These are phyloP conservation scores for Passalora sequoiae DNA, from an alignment of 2,329 filamentous ascomycete species.

Conservation along the genomic window DNA sequence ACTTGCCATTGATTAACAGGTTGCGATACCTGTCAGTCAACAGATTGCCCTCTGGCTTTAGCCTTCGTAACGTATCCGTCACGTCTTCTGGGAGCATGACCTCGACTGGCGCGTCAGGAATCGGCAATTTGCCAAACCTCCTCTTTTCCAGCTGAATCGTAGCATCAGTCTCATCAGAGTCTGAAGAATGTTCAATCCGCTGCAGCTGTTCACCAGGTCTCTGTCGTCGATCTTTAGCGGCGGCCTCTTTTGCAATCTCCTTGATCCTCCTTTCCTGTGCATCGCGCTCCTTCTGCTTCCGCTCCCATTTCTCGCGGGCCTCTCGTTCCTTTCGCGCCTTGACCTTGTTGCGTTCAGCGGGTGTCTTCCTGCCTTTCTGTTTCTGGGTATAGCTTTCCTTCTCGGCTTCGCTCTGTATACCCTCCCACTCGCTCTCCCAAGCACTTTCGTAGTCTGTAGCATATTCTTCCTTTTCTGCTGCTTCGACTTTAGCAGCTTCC, in stretches of 20 bases:
- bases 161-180: slow-evolving; percentile 32
- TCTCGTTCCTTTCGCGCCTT: slow-evolving; percentile 87
- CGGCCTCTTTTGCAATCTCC: slow-evolving; percentile 61
- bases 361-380: slow-evolving; percentile 77
- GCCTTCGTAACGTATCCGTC: slow-evolving; percentile 45
- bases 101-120: slow-evolving; percentile 62
- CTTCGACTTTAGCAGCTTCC: slow-evolving; percentile 69
- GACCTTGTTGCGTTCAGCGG: slow-evolving; percentile 77
- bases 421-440: slow-evolving; percentile 80
- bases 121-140: slow-evolving; percentile 64
- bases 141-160: slow-evolving; percentile 57
- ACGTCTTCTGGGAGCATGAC: slow-evolving; percentile 48
- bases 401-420: slow-evolving; percentile 49
- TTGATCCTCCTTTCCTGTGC: slow-evolving; percentile 67
- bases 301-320: slow-evolving; percentile 67
- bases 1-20: slow-evolving; percentile 78
- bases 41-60: slow-evolving; percentile 91
- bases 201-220: slow-evolving; percentile 13
- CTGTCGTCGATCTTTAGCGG: slow-evolving; percentile 51
- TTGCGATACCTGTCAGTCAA: slow-evolving; percentile 88
- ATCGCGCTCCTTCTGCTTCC: slow-evolving; percentile 66
- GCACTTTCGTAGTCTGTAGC: slow-evolving; percentile 60
- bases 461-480: slow-evolving; percentile 68
- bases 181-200: slow-evolving; percentile 14
- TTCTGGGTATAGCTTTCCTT: slow-evolving; percentile 63